phyloP scores from a whole-genome alignment of 1,139 yeast species.

The Diutina siamensis region DNA sequence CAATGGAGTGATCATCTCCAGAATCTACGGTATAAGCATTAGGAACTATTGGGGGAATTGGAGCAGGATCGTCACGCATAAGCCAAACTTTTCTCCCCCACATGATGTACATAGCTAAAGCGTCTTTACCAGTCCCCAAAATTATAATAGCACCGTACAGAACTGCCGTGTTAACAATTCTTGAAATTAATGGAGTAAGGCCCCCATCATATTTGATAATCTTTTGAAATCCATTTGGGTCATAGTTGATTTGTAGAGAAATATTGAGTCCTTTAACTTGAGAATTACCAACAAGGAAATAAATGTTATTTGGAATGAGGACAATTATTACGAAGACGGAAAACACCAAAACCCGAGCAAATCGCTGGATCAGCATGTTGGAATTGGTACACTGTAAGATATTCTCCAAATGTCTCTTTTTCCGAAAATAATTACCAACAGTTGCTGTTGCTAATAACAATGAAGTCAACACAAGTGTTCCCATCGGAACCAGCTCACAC shows the following conservation, averaged over 20 bases:
- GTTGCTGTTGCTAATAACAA: not conserved
- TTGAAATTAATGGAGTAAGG: not conserved
- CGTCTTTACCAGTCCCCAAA: not conserved
- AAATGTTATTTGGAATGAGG: not conserved
- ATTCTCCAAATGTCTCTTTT: not conserved
- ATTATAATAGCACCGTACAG: not conserved
- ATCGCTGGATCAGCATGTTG: not conserved
- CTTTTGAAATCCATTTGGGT: not conserved
- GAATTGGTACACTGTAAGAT: slow-evolving; percentile 1
- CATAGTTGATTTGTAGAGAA: not conserved
- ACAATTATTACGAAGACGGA: not conserved
- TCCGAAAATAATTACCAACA: not conserved
- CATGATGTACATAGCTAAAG: not conserved
- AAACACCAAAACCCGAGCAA: not conserved
- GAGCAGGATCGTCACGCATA: too few relatives aligned
- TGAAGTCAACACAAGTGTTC: not conserved
- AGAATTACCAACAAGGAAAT: not conserved
- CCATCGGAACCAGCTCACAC: not conserved
- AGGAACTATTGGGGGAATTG: too few relatives aligned
- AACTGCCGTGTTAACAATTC: not conserved
- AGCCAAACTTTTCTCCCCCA: not conserved
- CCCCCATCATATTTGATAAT: not conserved
- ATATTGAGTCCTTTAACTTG: not conserved
- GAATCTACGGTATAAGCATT: too few relatives aligned
- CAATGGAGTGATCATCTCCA: not conserved